phyloP scores from a whole-genome alignment of 192 early-diverging fungal genomes.

The Coemansia sp. region DNA sequence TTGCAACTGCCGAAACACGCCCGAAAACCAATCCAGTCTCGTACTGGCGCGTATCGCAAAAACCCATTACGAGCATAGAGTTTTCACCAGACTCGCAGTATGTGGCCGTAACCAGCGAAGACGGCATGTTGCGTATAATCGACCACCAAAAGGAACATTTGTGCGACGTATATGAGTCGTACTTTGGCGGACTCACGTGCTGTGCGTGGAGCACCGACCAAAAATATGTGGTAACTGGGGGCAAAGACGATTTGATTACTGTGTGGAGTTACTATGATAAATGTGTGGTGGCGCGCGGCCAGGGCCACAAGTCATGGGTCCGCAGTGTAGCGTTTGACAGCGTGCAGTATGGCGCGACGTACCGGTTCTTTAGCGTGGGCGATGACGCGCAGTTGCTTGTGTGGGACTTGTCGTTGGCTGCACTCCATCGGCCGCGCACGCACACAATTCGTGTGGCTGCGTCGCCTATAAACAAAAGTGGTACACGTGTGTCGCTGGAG shows the following conservation, averaged over 20 bases:
- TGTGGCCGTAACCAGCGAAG: slow-evolving; percentile 76
- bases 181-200: slow-evolving; percentile 87
- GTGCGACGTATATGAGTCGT: slow-evolving; percentile 73
- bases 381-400: slow-evolving; percentile 85
- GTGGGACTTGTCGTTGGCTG: slow-evolving; percentile 88
- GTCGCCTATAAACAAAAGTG: not conserved
- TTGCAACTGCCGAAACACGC: too few species aligned
- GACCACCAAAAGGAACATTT: slow-evolving; percentile 71
- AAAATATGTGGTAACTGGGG: slow-evolving; percentile 78
- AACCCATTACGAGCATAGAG: slow-evolving; percentile 69
- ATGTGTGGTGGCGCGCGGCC: slow-evolving; percentile 79
- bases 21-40: slow-evolving; percentile 77
- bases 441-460: slow-evolving; percentile 4
- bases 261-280: slow-evolving; percentile 82
- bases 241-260: slow-evolving; percentile 90
- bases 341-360: slow-evolving; percentile 72
- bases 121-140: slow-evolving; percentile 76
- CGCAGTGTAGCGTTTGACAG: slow-evolving; percentile 83
- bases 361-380: slow-evolving; percentile 85
- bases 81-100: slow-evolving; percentile 84
- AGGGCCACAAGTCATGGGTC: slow-evolving; percentile 91
- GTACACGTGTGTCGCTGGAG: too few species aligned
- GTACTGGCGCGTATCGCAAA: slow-evolving; percentile 73
- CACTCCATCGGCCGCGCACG: slow-evolving; percentile 72
- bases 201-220: slow-evolving; percentile 90